Evolutionary conservation across 2,329 filamentous ascomycete genomes (phyloP), one percentile per base, ranked within the genome.

Genomic region (Pseudogymnoascus sp.): DNA sequence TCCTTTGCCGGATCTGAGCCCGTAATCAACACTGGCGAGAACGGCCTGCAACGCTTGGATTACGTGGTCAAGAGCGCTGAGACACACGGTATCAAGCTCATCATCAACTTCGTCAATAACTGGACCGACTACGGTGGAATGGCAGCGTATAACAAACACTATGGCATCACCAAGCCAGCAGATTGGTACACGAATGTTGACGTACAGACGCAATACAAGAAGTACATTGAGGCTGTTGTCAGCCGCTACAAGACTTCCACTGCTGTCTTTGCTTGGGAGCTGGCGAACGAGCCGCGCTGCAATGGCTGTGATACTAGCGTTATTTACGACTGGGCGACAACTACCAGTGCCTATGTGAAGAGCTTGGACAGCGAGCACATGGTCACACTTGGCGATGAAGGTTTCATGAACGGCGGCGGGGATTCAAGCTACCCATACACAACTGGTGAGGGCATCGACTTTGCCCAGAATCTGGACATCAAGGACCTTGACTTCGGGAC

Each of bases 111-210:
- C 46, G 84, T 88, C 63, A 89, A 89, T 75, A 84, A 89, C 75
- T 90, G 86, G 86, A 77, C 77, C 53, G 87, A 89, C 69, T 88
- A 87, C 46, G 86, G 86, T 28, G 85, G 86, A 59, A 87, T 88
- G 75, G 76, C 78, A 9, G 81, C 82, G 1, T 88, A 87, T 68
- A 79, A 80, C 49, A 75, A 72, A 9, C 82, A 80, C 9, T 87
- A 82, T 63, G 84, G 82, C 40, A 80, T 80, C 74, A 72, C 60
- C 71, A 60, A 77, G 81, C 62, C 77, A 5, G 49, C 25, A 34
- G 76, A 9, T 6, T 89, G 85, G 81, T 89, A 86, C 74, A 83
- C 79, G 12, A 80, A 81, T 65, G 69, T 75, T 0, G 73, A 74
- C 0, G 79, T 80, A 6, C 83, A 86, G 72, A 69, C 76, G 0